These are phyloP conservation scores for Tilletia caries DNA, from an alignment of 1,284 basidiomycete species.

Conservation along the genomic window DNA sequence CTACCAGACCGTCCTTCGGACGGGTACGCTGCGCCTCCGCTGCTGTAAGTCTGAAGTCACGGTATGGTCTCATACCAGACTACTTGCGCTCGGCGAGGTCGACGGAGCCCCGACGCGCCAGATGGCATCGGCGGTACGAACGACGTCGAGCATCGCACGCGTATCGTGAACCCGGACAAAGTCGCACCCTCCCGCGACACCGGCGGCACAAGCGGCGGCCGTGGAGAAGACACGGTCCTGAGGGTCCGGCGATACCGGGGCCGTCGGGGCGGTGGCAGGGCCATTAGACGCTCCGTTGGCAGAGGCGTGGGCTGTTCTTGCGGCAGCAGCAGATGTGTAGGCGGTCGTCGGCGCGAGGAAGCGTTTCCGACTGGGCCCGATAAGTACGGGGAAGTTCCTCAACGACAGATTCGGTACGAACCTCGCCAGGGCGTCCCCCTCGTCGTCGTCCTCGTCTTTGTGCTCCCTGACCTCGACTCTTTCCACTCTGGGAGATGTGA, in stretches of 20 bases:
- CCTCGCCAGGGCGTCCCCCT: too few species aligned
- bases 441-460: too few species aligned
- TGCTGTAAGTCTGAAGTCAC: too few species aligned
- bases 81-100: too few species aligned
- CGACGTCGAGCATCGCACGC: slow-evolving; percentile 65
- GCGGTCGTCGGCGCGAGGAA: slow-evolving; percentile 44
- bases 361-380: slow-evolving; percentile 46
- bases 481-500: slow-evolving; percentile 13
- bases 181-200: slow-evolving; percentile 66
- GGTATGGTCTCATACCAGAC: too few species aligned
- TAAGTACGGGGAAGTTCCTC: slow-evolving; percentile 37
- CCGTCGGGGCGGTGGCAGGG: not conserved
- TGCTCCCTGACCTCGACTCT: too few species aligned
- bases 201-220: slow-evolving; percentile 72
- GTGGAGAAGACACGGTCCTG: slow-evolving; percentile 76
- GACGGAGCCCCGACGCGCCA: not conserved
- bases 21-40: too few species aligned
- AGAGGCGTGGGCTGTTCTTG: not conserved
- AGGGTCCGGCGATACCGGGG: slow-evolving; percentile 57
- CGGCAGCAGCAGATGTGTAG: not conserved
- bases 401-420: slow-evolving; percentile 31
- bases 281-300: not conserved
- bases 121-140: slow-evolving; percentile 61
- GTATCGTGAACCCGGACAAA: slow-evolving; percentile 83
- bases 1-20: too few species aligned